A percentile compares a stretch with the other conserved stretches of the same genome.
Conservation (phyloP, 805 yeast genomes). For the Candida ovalis region DNA sequence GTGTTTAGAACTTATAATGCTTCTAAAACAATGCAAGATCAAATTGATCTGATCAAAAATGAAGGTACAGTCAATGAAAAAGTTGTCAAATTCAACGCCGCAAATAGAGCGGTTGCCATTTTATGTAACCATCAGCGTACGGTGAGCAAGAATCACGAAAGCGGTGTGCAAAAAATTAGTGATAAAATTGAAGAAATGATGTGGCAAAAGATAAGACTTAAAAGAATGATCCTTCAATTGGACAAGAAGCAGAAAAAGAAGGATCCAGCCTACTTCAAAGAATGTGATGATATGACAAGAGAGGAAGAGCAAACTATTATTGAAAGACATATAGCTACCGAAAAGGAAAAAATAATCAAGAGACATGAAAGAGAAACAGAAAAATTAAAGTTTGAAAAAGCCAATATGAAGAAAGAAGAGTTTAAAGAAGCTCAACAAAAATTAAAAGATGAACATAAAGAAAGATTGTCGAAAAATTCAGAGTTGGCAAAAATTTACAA, state of each 20-base stretch:
- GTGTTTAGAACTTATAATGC: slow-evolving; percentile 98
- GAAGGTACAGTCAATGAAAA: slow-evolving; percentile 87
- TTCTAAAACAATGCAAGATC: slow-evolving; percentile 95
- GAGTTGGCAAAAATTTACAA: slow-evolving; percentile 48
- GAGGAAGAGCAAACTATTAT: slow-evolving; percentile 63
- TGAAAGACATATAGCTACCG: slow-evolving; percentile 56
- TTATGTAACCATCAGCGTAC: slow-evolving; percentile 96
- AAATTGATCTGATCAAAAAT: slow-evolving; percentile 77
- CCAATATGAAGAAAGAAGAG: slow-evolving; percentile 49
- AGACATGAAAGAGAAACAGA: slow-evolving; percentile 77
- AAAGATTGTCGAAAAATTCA: slow-evolving; percentile 51
- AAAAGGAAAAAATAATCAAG: slow-evolving; percentile 57
- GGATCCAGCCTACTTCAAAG: slow-evolving; percentile 58
- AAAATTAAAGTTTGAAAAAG: slow-evolving; percentile 58
- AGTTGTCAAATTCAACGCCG: slow-evolving; percentile 85
- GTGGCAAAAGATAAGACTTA: slow-evolving; percentile 78
- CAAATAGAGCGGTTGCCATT: slow-evolving; percentile 92
- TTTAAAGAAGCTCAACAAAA: slow-evolving; percentile 46
- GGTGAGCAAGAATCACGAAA: slow-evolving; percentile 80
- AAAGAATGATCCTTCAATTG: slow-evolving; percentile 63
- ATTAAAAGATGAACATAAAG: slow-evolving; percentile 51
- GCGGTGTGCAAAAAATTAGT: slow-evolving; percentile 71
- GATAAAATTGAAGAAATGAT: slow-evolving; percentile 75
- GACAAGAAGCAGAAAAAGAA: slow-evolving; percentile 52
- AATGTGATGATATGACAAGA: slow-evolving; percentile 59